Evolutionary conservation across 1,284 basidiomycete species (phyloP).

Genomic region (Abortiporus biennis): DNA sequence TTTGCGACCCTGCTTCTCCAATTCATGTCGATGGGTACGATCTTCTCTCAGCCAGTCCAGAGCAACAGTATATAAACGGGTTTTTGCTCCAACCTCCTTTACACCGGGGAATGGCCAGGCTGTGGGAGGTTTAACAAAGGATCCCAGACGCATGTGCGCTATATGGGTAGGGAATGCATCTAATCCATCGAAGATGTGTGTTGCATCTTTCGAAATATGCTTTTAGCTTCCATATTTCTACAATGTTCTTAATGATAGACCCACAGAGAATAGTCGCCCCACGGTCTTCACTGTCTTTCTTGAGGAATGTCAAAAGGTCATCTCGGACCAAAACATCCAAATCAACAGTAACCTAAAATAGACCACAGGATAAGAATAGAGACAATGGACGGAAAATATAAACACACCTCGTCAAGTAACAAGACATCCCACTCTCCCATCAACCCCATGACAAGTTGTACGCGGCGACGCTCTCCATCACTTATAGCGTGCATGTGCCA

Average conservation of each 20-base stretch:
- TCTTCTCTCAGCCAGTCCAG: conserved; percentile 86
- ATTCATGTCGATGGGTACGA: conserved; percentile 52
- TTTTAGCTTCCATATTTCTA: neutral
- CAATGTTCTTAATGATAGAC: conserved; percentile 22
- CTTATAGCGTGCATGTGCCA: conserved; percentile 93
- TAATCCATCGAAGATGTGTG: conserved; percentile 93
- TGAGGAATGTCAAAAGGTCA: conserved; percentile 85
- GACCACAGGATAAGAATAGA: conserved; percentile 2
- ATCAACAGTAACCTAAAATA: conserved; percentile 84
- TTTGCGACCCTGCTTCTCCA: conserved; percentile 58
- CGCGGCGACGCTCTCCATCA: conserved; percentile 90
- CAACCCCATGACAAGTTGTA: conserved; percentile 95
- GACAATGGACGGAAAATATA: neutral
- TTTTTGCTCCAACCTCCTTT: conserved; percentile 20
- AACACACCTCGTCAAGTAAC: conserved; percentile 84
- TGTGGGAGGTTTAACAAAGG: conserved; percentile 59
- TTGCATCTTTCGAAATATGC: conserved; percentile 62
- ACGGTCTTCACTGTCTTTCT: conserved; percentile 74
- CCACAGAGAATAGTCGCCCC: conserved; percentile 88
- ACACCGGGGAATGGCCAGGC: conserved; percentile 52
- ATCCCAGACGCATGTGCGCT: conserved; percentile 83
- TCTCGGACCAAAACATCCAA: conserved; percentile 96
- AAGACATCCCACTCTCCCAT: conserved; percentile 96
- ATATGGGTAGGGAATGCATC: conserved; percentile 85
- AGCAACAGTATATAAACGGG: conserved; percentile 66